Percentiles rank a stretch among this genome's conserved stretches.
phyloP scores from a whole-genome alignment of 306 rosid species.

The Cicer yamashitae region DNA sequence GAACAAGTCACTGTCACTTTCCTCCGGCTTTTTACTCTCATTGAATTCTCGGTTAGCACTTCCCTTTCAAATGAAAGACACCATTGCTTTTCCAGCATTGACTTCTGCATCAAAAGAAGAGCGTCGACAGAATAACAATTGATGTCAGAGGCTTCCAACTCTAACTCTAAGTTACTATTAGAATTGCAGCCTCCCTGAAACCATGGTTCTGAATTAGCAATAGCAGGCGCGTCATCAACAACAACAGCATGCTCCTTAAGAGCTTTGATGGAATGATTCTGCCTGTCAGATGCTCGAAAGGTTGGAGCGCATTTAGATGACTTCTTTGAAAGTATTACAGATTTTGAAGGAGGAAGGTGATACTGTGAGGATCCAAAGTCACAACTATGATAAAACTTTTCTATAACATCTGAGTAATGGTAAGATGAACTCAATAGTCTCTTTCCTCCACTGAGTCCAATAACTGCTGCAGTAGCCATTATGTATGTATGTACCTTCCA shows the following conservation, averaged over 20 bases:
- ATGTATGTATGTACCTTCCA: conserved; percentile 36
- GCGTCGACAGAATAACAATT: conserved; percentile 71
- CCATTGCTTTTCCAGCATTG: conserved; percentile 97
- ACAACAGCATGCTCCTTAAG: conserved; percentile 57
- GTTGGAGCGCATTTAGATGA: conserved; percentile 60
- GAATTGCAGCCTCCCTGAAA: conserved; percentile 43
- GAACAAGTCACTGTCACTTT: conserved; percentile 79
- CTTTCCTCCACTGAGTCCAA: conserved; percentile 86
- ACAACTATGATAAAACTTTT: conserved; percentile 59
- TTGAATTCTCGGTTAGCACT: conserved; percentile 42
- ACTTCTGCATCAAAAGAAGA: conserved; percentile 89
- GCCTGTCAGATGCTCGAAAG: conserved; percentile 52
- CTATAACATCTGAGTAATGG: conserved; percentile 74
- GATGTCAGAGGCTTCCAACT: conserved; percentile 63
- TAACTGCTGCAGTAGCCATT: conserved; percentile 93
- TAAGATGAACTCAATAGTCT: conserved; percentile 81
- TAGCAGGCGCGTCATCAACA: conserved; percentile 51
- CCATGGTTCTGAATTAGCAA: conserved; percentile 55
- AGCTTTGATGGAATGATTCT: conserved; percentile 67
- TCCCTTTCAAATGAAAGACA: conserved; percentile 72
- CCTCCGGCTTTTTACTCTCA: conserved; percentile 39
- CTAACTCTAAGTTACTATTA: conserved; percentile 56
- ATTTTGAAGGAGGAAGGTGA: conserved; percentile 62
- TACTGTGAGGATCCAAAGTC: conserved; percentile 62
- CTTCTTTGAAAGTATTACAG: conserved; percentile 59